Base-by-base conservation (phyloP, 805 yeast species). In the Myxozyma nipponensis region DNA sequence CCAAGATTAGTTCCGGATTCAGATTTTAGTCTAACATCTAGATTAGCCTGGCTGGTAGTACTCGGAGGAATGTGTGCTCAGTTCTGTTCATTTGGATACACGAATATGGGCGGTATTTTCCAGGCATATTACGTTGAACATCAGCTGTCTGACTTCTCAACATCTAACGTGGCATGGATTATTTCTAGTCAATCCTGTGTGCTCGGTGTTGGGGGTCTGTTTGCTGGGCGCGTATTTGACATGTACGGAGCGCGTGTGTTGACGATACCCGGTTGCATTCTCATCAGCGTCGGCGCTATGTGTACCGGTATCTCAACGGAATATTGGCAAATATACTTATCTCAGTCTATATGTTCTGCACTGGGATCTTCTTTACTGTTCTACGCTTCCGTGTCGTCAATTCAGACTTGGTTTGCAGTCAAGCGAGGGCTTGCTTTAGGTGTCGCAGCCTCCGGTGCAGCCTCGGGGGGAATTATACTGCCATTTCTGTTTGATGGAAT, bases 41-140 rank as follows among this genome's bases (percentile, higher is more conserved):
- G 9, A 19, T 23, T 36, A 50, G 54, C 84, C 70, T 69, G 82
- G 63, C 72, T 75, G 4, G 78, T 79, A 0, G 65, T 77, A 1
- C 46, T 77, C 15, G 84, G 83, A 1, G 75, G 82, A 0, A 78
- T 79, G 58, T 64, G 79, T 24, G 86, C 86, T 1, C 68, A 80
- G 51, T 63, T 78, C 5, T 75, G 78, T 44, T 73, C 78, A 2
- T 78, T 84, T 63, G 95, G 95, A 1, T 56, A 84, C 35, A 34
- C 51, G 47, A 54, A 43, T 37, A 32, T 51, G 26, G 42, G 46
- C 30, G 59, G 59, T 13, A 41, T 49, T 38, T 54, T 55, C 30
- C 45, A 50, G 10, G 46, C 49, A 3, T 55, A 54, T 44, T 54
- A 55, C 41, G 36, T 56, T 41, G 36, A 40, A 17, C 48, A 54